A percentile compares a stretch with the other conserved stretches of the same genome.
Evolutionary conservation across 1,139 yeast genomes (phyloP).

Genomic region (Kluyveromyces sp.): DNA sequence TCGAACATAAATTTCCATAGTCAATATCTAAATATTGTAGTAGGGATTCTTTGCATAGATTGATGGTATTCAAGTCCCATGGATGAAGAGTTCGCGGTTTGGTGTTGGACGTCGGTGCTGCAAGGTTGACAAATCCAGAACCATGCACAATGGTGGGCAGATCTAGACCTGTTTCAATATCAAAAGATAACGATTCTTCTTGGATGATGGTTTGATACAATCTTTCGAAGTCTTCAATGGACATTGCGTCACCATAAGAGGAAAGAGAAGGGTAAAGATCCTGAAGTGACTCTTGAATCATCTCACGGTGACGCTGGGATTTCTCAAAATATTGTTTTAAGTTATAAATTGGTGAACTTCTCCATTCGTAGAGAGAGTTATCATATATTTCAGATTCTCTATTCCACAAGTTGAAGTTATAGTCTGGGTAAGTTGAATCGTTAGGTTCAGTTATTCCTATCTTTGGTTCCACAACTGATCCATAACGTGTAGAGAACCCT

Average conservation of each 20-base stretch:
- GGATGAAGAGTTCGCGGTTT: conserved; percentile 30
- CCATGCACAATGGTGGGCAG: conserved; percentile 40
- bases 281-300: conserved; percentile 13
- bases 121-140: conserved; percentile 38
- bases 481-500: conserved; percentile 41
- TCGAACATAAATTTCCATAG: conserved; percentile 38
- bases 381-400: conserved; percentile 31
- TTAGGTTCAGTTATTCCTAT: conserved; percentile 30
- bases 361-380: conserved; percentile 32
- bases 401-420: conserved; percentile 36
- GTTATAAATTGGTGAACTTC: conserved; percentile 40
- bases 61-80: conserved; percentile 68
- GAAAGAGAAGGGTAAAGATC: conserved; percentile 2
- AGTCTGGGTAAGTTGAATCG: conserved; percentile 25
- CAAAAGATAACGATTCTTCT: conserved; percentile 32
- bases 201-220: conserved; percentile 41
- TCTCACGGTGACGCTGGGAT: conserved; percentile 34
- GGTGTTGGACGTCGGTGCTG: neutral
- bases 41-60: conserved; percentile 49
- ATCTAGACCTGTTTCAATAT: conserved; percentile 45
- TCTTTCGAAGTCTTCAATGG: conserved; percentile 35
- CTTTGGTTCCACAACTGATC: conserved; percentile 30
- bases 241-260: conserved; percentile 1
- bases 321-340: conserved; percentile 48
- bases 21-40: conserved; percentile 36